These are phyloP conservation scores for Bidens hawaiensis DNA, from an alignment of 140 eudicot species.

Conservation along the genomic window DNA sequence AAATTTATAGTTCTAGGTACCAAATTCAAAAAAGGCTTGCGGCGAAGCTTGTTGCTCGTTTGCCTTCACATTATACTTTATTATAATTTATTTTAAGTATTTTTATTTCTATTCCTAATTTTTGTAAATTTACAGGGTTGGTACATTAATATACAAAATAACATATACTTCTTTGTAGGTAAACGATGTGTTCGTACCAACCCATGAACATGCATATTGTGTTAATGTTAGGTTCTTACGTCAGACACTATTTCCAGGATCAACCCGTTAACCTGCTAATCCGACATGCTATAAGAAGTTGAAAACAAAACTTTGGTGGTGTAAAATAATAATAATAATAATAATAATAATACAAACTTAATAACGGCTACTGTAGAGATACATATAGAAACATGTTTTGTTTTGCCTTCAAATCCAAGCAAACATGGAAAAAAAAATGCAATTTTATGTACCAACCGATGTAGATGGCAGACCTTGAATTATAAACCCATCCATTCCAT, in stretches of 20 bases:
- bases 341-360: not conserved
- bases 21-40: too few relatives aligned
- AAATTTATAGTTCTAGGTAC: too few relatives aligned
- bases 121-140: not conserved
- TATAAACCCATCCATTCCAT: constrained; percentile 18
- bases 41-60: too few relatives aligned
- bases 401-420: constrained; percentile 36
- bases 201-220: not conserved
- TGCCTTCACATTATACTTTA: too few relatives aligned
- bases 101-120: too few relatives aligned
- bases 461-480: constrained; percentile 26
- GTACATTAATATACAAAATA: not conserved
- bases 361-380: constrained; percentile 18
- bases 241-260: not conserved
- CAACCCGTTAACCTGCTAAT: not conserved
- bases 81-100: too few relatives aligned
- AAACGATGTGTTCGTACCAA: too few relatives aligned
- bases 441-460: constrained; percentile 35
- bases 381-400: constrained; percentile 8
- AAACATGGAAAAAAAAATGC: constrained; percentile 1
- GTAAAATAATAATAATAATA: constrained; percentile 17
- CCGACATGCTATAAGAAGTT: not conserved
- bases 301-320: not conserved
- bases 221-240: not conserved
- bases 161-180: not conserved